Evolutionary conservation across 2,329 filamentous ascomycete genomes (phyloP), one percentile per base, ranked within the genome.

Genomic region (Apiospora marii): DNA sequence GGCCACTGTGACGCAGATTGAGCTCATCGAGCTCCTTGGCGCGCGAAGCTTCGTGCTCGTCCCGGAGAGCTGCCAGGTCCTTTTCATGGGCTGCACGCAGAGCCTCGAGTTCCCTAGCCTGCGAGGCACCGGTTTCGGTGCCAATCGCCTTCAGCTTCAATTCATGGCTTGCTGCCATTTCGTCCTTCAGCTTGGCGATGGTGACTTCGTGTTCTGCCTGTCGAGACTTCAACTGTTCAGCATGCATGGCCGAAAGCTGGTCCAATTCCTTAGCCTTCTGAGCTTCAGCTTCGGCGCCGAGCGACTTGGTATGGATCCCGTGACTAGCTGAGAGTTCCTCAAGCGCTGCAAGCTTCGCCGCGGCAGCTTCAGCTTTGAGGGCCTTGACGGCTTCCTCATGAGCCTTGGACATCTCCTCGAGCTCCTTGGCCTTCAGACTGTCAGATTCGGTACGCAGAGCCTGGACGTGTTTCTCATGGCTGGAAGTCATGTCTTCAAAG

Each of bases 271-370:
- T 74, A 4, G 74, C 72, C 44, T 73, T 68, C 10, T 72, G 71
- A 16, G 68, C 67, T 69, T 73, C 73, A 37, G 75, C 71, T 37
- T 78, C 76, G 8, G 22, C 67, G 64, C 73, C 76, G 27, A 76
- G 70, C 5, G 71, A 27, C 13, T 73, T 74, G 1, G 78, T 61
- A 51, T 71, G 73, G 24, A 70, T 67, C 8, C 51, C 53, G 53
- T 79, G 77, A 34, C 46, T 70, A 5, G 73, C 71, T 12, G 75
- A 74, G 2, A 80, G 72, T 46, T 79, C 78, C n/a, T 68, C 67
- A 7, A 74, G 41, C 24, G 69, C 70, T 53, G 73, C 74, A 6
- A 73, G 73, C 70, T 78, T 78, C 5, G 73, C 72, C 1, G 72
- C 67, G 16, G 69, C 41, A 7, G 71, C 69, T 27, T 72, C 71